A percentile compares a stretch with the other conserved stretches of the same genome.
These are phyloP conservation scores for Eragrostis nindensis DNA, from an alignment of 176 grass and related monocot genomes.

Conservation along the genomic window DNA sequence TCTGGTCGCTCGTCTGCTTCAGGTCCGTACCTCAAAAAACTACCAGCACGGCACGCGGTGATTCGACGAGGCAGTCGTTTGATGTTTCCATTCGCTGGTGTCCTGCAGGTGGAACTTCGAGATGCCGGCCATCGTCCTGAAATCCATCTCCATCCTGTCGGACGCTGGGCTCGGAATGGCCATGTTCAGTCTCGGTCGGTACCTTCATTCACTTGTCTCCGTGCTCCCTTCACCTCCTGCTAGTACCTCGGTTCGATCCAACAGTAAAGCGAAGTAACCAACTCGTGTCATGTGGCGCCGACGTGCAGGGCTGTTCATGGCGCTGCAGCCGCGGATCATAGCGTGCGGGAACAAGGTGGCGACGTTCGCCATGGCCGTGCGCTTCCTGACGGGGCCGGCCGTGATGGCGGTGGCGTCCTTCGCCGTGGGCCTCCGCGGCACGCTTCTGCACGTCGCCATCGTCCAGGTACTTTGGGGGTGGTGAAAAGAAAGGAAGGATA, in stretches of 20 bases:
- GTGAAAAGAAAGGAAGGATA: not conserved
- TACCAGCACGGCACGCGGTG: not conserved
- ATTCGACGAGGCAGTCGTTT: not conserved
- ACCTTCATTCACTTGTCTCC: not conserved
- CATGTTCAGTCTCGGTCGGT: constrained; percentile 98
- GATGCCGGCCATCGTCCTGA: constrained; percentile 90
- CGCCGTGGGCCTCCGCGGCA: constrained; percentile 89
- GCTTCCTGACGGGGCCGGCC: constrained; percentile 78
- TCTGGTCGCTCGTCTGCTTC: constrained; percentile 98
- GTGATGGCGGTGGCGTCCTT: constrained; percentile 90
- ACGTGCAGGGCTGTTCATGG: constrained; percentile 91
- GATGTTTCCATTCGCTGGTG: not conserved
- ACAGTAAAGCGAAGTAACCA: constrained; percentile 3
- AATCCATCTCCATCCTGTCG: constrained; percentile 97
- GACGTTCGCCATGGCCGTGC: constrained; percentile 83
- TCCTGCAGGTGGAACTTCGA: constrained; percentile 84
- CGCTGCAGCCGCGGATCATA: constrained; percentile 94
- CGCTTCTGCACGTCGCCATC: constrained; percentile 94
- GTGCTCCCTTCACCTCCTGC: not conserved
- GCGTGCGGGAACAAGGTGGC: constrained; percentile 94
- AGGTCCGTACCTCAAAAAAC: constrained; percentile 46
- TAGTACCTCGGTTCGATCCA: constrained; percentile 3
- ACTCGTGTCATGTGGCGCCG: not conserved
- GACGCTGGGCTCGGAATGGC: constrained; percentile 98
- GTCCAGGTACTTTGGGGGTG: constrained; percentile 68